Conservation (phyloP, 306 rosid genomes). For the Dalbergia cochinchinensis region DNA sequence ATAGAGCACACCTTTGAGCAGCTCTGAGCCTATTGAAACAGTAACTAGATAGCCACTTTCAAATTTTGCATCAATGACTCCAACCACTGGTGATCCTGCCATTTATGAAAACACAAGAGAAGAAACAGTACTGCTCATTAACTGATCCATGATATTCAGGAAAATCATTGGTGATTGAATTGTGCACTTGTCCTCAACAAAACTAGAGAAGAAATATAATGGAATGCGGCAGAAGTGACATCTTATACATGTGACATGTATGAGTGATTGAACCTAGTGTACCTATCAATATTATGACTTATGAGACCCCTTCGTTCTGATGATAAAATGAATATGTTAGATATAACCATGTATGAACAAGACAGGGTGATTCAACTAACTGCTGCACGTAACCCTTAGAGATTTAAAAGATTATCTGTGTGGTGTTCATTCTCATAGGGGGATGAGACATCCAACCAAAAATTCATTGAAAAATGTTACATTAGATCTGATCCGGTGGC, state of each 20-base stretch:
- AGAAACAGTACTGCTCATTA: background rate
- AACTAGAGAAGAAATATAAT: background rate
- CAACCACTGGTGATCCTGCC: slow-evolving; percentile 53
- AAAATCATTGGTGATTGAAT: background rate
- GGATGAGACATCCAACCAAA: no score
- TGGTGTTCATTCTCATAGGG: no score
- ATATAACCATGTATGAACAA: background rate
- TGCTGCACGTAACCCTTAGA: no score
- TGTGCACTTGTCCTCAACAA: background rate
- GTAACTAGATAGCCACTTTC: slow-evolving; percentile 86
- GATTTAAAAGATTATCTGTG: background rate
- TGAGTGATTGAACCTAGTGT: background rate
- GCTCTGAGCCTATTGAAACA: slow-evolving; percentile 66
- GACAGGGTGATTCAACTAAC: background rate
- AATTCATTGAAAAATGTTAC: no score
- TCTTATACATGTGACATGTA: background rate
- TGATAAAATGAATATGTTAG: background rate
- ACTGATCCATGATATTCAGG: background rate
- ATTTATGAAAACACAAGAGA: slow-evolving; percentile 11
- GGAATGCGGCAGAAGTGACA: background rate
- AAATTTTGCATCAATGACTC: slow-evolving; percentile 83
- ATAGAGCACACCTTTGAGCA: slow-evolving; percentile 78
- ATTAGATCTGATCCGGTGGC: no score
- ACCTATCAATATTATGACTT: no score
- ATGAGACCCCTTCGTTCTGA: background rate